Conservation (phyloP, 495 filamentous ascomycete genomes). For the Tuber brumale region DNA sequence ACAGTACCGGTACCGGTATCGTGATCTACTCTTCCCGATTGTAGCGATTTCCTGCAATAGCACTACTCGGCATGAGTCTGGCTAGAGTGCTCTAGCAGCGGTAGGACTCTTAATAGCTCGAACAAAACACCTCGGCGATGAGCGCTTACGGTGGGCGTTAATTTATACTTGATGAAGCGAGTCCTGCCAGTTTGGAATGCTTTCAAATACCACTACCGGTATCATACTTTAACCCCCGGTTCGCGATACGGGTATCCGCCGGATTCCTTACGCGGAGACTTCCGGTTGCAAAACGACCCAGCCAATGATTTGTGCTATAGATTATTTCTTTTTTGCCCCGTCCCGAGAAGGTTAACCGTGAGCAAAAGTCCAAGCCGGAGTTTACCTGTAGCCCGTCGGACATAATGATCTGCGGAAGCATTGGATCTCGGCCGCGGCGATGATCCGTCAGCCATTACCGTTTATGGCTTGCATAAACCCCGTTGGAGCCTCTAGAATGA, state of each 20-base stretch:
- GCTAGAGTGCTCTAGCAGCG: background rate
- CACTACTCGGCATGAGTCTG: background rate
- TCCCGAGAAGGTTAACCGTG: background rate
- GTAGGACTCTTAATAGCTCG: background rate
- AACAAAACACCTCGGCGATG: background rate
- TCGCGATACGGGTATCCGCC: too few species aligned
- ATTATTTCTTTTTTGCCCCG: too few species aligned
- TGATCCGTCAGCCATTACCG: background rate
- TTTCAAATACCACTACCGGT: too few species aligned
- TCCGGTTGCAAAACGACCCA: too few species aligned
- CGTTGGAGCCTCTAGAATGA: background rate
- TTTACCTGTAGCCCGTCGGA: background rate
- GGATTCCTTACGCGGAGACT: too few species aligned
- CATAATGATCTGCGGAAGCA: background rate
- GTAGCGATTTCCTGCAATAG: too few species aligned
- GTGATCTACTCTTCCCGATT: too few species aligned
- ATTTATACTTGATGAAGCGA: background rate
- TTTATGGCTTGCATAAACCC: background rate
- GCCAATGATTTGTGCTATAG: background rate
- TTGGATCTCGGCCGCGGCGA: background rate
- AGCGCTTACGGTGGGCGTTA: background rate
- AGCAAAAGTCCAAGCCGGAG: background rate
- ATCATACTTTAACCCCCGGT: too few species aligned
- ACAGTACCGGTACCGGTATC: too few species aligned
- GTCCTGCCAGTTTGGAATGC: too few species aligned